Evolutionary conservation across 176 grass and related monocot genomes (phyloP).

Genomic region (Zoysia japonica): DNA sequence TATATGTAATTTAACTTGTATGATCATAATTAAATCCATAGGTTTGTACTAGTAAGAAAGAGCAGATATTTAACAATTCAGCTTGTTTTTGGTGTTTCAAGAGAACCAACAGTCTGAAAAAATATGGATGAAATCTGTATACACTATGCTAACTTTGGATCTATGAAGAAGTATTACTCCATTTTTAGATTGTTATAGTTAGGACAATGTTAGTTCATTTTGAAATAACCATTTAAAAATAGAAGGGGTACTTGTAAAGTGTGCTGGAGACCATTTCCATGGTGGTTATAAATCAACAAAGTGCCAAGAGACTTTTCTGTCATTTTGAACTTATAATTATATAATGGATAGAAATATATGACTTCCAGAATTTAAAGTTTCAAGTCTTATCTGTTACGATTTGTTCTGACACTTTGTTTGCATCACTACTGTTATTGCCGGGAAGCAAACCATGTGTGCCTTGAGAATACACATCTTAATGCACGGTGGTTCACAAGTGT

Average conservation of each 20-base stretch:
- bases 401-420: not conserved
- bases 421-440: not conserved
- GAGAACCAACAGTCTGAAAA: no score
- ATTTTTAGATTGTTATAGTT: no score
- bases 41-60: no score
- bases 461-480: conserved; percentile 12
- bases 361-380: not conserved
- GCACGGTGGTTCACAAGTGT: conserved; percentile 4
- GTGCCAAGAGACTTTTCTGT: not conserved
- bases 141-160: no score
- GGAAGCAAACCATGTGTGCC: conserved; percentile 27
- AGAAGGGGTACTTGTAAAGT: not conserved
- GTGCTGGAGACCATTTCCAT: not conserved
- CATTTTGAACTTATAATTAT: not conserved
- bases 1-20: no score
- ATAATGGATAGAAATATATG: not conserved
- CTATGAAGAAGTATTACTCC: no score
- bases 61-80: no score
- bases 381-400: not conserved
- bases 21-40: no score
- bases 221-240: no score
- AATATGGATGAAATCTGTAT: no score
- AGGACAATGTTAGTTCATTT: no score
- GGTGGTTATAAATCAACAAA: not conserved
- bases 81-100: no score